A percentile compares a stretch with the other conserved stretches of the same genome.
These are phyloP conservation scores for Mucor velutinosus DNA, from an alignment of 371 early-diverging fungal species.

Conservation along the genomic window DNA sequence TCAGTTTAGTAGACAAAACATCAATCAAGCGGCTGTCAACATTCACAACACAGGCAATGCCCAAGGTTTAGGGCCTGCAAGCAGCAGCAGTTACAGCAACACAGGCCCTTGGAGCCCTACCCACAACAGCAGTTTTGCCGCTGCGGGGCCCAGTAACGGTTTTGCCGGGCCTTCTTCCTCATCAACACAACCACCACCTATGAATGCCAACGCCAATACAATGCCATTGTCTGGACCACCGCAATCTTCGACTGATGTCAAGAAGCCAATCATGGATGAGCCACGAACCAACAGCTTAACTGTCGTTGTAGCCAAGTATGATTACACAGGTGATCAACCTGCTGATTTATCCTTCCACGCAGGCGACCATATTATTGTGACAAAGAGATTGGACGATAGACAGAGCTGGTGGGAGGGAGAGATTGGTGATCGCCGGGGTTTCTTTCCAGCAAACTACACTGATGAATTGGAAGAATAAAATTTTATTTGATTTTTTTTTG, in stretches of 20 bases:
- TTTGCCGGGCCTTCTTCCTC: neutral
- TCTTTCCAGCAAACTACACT: conserved; percentile 47
- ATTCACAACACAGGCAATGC: conserved; percentile 1
- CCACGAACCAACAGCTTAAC: conserved; percentile 1
- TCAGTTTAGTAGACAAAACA: neutral
- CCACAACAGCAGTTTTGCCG: neutral
- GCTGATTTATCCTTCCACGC: conserved; percentile 73
- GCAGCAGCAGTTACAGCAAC: neutral
- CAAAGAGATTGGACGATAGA: conserved; percentile 55
- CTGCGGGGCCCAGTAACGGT: neutral
- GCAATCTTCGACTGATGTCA: neutral
- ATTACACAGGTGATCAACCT: conserved; percentile 65
- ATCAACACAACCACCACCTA: neutral
- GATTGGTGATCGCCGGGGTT: conserved; percentile 61
- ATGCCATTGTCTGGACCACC: neutral
- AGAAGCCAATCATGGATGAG: neutral
- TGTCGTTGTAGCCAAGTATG: conserved; percentile 70
- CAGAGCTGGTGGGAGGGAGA: conserved; percentile 85
- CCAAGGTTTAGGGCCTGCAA: neutral
- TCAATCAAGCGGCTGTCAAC: neutral
- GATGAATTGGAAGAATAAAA: conserved; percentile 19
- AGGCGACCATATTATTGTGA: conserved; percentile 77
- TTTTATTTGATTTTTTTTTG: neutral
- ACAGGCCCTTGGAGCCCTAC: neutral
- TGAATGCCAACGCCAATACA: neutral